These are phyloP conservation scores for Exophiala sideris DNA, from an alignment of 2,329 filamentous ascomycete species.

Conservation along the genomic window DNA sequence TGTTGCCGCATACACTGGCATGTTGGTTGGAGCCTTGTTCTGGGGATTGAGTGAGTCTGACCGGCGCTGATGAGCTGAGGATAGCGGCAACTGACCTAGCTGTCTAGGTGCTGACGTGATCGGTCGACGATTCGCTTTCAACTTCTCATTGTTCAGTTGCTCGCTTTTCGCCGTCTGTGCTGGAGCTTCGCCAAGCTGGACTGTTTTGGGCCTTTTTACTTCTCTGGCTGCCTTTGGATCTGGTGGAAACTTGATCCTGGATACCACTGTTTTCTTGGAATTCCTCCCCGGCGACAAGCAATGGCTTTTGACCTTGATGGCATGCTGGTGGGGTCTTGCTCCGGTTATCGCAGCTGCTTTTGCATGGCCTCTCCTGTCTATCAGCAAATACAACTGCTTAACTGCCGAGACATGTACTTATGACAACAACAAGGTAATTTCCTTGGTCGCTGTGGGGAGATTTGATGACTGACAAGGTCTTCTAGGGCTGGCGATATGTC, in stretches of 20 bases:
- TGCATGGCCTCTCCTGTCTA: constrained; percentile 26
- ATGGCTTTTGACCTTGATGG: constrained; percentile 50
- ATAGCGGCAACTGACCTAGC: background rate
- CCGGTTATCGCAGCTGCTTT: constrained; percentile 25
- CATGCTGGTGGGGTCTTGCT: constrained; percentile 36
- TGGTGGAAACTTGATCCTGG: constrained; percentile 31
- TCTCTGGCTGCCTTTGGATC: constrained; percentile 35
- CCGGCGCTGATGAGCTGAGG: background rate
- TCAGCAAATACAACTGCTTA: constrained; percentile 16
- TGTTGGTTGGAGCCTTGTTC: constrained; percentile 53
- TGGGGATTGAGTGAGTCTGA: constrained; percentile 57
- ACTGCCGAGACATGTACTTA: constrained; percentile 45
- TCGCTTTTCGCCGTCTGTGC: constrained; percentile 62
- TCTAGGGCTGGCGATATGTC: constrained; percentile 69
- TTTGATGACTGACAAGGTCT: background rate
- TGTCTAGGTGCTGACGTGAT: constrained; percentile 58
- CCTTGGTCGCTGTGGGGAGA: background rate
- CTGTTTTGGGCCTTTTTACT: constrained; percentile 23
- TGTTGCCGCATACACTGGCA: constrained; percentile 41
- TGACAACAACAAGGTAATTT: constrained; percentile 43
- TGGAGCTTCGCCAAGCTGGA: constrained; percentile 62
- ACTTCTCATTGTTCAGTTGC: constrained; percentile 62
- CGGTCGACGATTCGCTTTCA: constrained; percentile 66
- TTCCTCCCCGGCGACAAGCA: constrained; percentile 58
- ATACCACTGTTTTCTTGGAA: constrained; percentile 54